Evolutionary conservation across 2,329 filamentous ascomycete genomes (phyloP).

Genomic region (Aspergillus brasiliensis): DNA sequence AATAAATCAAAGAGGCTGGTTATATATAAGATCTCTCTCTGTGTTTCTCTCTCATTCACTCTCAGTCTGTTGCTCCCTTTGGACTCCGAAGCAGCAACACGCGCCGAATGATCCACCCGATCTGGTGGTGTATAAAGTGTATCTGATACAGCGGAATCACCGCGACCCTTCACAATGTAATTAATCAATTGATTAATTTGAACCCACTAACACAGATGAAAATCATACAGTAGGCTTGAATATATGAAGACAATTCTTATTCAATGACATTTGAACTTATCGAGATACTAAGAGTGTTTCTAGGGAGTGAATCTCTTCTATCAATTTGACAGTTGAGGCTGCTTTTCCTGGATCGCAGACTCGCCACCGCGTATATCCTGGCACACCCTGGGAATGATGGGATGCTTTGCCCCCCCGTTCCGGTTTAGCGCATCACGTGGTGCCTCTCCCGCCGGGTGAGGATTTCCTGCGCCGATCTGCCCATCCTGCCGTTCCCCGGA

Average conservation of each 20-base stretch:
- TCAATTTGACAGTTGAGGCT: constrained; percentile 2
- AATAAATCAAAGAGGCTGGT: not conserved
- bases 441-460: constrained; percentile 14
- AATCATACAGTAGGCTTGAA: not conserved
- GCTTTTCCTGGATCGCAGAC: constrained; percentile 5
- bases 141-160: constrained; percentile 4
- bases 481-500: constrained; percentile 10
- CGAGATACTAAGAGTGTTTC: too few species aligned
- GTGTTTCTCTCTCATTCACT: too few species aligned
- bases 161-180: not conserved
- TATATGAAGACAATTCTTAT: not conserved
- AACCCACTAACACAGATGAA: not conserved
- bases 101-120: constrained; percentile 10
- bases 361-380: constrained; percentile 29
- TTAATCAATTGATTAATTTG: not conserved
- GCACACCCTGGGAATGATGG: constrained; percentile 23
- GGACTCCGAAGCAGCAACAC: constrained; percentile 1
- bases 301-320: too few species aligned
- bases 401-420: constrained; percentile 12
- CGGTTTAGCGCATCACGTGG: constrained; percentile 30
- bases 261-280: not conserved
- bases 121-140: constrained; percentile 11
- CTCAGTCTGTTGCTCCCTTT: not conserved
- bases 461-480: constrained; percentile 15
- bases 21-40: not conserved